phyloP scores from a whole-genome alignment of 2,329 filamentous ascomycete genomes.

The Fusarium marasasianum region DNA sequence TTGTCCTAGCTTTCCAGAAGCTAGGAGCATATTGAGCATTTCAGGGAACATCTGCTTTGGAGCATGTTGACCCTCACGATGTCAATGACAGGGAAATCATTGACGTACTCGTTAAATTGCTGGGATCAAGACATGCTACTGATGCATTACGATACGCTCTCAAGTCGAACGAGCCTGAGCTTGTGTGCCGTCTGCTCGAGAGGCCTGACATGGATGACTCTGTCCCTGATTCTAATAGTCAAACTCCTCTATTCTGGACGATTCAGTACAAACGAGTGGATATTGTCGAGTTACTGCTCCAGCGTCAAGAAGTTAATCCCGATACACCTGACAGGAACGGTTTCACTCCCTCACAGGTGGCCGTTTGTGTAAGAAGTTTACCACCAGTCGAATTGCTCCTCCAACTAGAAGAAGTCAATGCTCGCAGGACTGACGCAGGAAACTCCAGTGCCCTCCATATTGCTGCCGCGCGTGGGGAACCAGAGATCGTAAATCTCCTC shows the following conservation, averaged over 20 bases:
- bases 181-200: slow-evolving; percentile 7
- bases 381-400: background rate
- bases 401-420: background rate
- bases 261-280: background rate
- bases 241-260: slow-evolving; percentile 1
- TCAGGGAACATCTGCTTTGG: background rate
- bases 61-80: background rate
- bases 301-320: background rate
- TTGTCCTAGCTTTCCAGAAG: background rate
- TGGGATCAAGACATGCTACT: background rate
- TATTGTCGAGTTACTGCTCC: background rate
- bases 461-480: background rate
- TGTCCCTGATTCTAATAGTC: background rate
- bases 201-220: slow-evolving; percentile 7
- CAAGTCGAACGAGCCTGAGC: background rate
- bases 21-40: slow-evolving; percentile 11
- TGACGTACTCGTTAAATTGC: background rate
- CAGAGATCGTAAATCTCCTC: background rate
- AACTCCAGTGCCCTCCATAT: background rate
- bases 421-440: background rate
- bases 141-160: slow-evolving; percentile 1
- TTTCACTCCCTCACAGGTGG: background rate
- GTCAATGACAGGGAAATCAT: background rate
- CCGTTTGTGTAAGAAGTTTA: background rate
- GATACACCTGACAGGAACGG: background rate